Evolutionary conservation across 345 rosid species (phyloP), one percentile per base, ranked within the genome.

Genomic region (Trapa incisa): DNA sequence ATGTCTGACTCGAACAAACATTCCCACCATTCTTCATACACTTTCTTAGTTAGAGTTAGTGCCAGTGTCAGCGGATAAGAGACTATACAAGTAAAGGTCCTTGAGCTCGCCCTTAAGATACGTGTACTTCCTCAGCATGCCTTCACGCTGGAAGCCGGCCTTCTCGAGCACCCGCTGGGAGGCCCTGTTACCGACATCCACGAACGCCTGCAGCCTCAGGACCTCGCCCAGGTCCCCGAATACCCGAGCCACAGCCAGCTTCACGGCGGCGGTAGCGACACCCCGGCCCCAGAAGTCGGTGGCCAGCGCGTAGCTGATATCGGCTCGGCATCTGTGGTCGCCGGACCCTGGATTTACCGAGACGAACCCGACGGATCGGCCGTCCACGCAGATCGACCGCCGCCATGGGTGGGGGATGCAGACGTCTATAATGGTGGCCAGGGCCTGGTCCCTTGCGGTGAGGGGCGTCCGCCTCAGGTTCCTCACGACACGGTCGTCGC

Each of bases 321-420:
- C 70, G 0, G 81, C 81, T 41, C 81, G 64, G 37, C 79, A 73
- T 66, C 66, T 58, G 53, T 78, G 74, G 5, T 80, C 79, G 6
- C 78, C 82, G 0, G 70, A 65, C 33, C 71, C 76, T 0, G 84
- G 86, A 37, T 63, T 65, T 73, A 87, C 61, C 1, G 80, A 75
- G 16, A 83, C 45, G 36, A 77, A 73, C 14, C 87, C 85, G 33
- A 79, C 68, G 14, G 79, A 86, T 45, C 71, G 82, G 75, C 70
- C 75, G 3, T 74, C 68, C 22, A 79, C 10, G 73, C 92, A 87
- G 48, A 80, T 78, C 2, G 87, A 83, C 1, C 83, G 72, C 2
- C 84, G 78, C 80, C 85, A 77, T 0, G 81, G 83, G 71, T 78
- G 89, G 1, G 84, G 79, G 1, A 81, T 74, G 65, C 84, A 80